A percentile compares a stretch with the other conserved stretches of the same genome.
Evolutionary conservation across 768 basidiomycete species (phyloP).

Genomic region (Tricholoma saponaceum): DNA sequence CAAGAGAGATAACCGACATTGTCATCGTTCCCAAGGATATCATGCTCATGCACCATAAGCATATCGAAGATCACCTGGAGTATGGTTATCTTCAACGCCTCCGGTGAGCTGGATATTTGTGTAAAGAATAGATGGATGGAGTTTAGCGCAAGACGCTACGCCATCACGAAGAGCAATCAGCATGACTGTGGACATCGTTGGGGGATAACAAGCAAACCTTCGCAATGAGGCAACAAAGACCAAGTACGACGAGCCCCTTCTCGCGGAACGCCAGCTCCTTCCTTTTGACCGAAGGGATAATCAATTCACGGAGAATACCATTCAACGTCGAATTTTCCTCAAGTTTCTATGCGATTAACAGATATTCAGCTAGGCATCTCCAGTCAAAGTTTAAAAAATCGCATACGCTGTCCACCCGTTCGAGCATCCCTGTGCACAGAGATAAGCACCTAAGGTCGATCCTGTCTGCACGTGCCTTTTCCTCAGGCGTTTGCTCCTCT

Average conservation of each 20-base stretch:
- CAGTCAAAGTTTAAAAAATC: not conserved
- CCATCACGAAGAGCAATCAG: not conserved
- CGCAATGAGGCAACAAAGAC: constrained; percentile 74
- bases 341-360: constrained; percentile 46
- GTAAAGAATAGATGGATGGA: constrained; percentile 61
- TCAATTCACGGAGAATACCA: constrained; percentile 72
- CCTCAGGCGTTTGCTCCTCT: constrained; percentile 52
- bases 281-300: constrained; percentile 79
- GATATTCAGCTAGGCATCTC: not conserved
- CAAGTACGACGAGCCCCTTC: constrained; percentile 64
- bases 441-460: constrained; percentile 74
- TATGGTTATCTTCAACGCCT: constrained; percentile 62
- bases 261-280: constrained; percentile 66
- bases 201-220: constrained; percentile 33
- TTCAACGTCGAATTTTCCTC: constrained; percentile 70
- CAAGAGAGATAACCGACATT: constrained; percentile 14
- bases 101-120: constrained; percentile 58
- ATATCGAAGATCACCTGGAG: constrained; percentile 84
- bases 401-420: constrained; percentile 80
- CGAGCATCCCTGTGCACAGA: constrained; percentile 79
- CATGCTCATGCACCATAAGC: constrained; percentile 75
- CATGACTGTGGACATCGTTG: not conserved
- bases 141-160: constrained; percentile 26
- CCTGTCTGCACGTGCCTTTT: constrained; percentile 51
- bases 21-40: constrained; percentile 41